Conservation (phyloP, 345 rosid species). For the Eucalyptus cladocalyx region DNA sequence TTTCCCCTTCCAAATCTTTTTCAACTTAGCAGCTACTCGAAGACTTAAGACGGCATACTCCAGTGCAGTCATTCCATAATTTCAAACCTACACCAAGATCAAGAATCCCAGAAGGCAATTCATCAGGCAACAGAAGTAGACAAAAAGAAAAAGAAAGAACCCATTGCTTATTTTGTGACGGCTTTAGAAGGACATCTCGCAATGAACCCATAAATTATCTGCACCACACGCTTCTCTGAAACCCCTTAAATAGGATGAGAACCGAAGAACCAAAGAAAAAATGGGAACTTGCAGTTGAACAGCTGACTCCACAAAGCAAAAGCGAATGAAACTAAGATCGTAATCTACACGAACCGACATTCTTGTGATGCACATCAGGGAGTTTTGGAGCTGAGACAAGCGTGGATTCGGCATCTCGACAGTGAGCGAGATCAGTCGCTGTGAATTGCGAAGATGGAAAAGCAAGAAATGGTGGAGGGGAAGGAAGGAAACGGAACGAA, state of each 20-base stretch:
- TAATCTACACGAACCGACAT: background rate
- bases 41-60: background rate
- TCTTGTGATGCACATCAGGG: background rate
- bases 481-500: background rate
- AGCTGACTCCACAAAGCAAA: background rate
- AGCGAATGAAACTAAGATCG: background rate
- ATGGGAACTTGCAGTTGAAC: background rate
- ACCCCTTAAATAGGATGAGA: background rate
- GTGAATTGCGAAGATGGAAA: background rate
- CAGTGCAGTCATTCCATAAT: background rate
- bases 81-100: slow-evolving; percentile 6
- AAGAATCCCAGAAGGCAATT: background rate
- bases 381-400: background rate
- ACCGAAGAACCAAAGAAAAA: background rate
- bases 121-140: background rate
- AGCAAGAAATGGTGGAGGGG: background rate
- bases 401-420: background rate
- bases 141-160: background rate
- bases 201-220: background rate
- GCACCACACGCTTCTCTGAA: background rate
- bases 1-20: background rate
- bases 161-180: background rate
- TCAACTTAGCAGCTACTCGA: background rate
- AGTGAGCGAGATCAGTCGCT: background rate
- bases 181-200: background rate